Conservation (phyloP, 2,329 filamentous ascomycete genomes). For the Capronia epimyces region DNA sequence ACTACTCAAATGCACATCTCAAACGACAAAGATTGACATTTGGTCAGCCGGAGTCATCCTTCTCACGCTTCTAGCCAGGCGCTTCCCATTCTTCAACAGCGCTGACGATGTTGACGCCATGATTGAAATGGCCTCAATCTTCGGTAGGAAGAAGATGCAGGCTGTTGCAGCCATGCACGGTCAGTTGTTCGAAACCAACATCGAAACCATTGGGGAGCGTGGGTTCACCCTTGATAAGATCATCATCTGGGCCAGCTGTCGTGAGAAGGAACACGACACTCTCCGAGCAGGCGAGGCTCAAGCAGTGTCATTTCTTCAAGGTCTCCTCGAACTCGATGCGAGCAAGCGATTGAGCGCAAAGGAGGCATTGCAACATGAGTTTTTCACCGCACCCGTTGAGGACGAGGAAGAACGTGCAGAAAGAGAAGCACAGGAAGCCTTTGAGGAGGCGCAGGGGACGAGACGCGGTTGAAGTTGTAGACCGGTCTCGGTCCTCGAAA, state of each 20-base stretch:
- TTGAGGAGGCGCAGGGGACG: constrained; percentile 11
- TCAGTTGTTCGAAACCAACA: constrained; percentile 84
- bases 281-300: constrained; percentile 45
- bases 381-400: constrained; percentile 38
- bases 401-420: constrained; percentile 29
- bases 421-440: constrained; percentile 23
- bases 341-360: constrained; percentile 40
- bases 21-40: constrained; percentile 89
- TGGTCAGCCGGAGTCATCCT: constrained; percentile 98
- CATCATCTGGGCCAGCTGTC: constrained; percentile 86
- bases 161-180: constrained; percentile 77
- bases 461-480: constrained; percentile 7
- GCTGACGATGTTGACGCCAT: constrained; percentile 97
- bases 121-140: constrained; percentile 95
- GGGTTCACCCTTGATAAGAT: constrained; percentile 91
- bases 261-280: constrained; percentile 52
- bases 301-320: constrained; percentile 41
- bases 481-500: not conserved
- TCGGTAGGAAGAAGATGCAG: constrained; percentile 80
- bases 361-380: constrained; percentile 42
- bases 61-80: constrained; percentile 82
- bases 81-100: constrained; percentile 98
- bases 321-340: constrained; percentile 43
- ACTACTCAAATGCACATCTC: constrained; percentile 91
- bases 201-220: constrained; percentile 79